These are phyloP conservation scores for Rosa rugosa DNA, from an alignment of 306 rosid genomes.

Conservation along the genomic window DNA sequence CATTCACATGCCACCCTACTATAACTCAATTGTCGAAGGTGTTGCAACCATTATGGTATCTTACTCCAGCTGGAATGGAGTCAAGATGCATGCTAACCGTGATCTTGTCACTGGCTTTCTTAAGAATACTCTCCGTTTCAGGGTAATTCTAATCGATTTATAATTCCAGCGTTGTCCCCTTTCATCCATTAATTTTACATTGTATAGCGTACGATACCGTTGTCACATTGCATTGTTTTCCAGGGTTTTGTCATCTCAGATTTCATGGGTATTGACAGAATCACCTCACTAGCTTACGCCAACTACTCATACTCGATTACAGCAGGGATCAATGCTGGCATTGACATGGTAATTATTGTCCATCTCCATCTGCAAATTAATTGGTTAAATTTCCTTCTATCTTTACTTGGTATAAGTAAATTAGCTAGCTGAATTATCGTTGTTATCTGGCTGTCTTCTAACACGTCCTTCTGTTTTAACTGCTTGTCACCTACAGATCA, in stretches of 20 bases:
- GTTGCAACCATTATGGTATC: slow-evolving; percentile 44
- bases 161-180: neutral
- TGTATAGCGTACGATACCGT: neutral
- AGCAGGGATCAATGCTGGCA: slow-evolving; percentile 37
- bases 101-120: slow-evolving; percentile 36
- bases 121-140: slow-evolving; percentile 39
- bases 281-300: slow-evolving; percentile 33
- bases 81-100: slow-evolving; percentile 38
- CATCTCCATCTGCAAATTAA: neutral
- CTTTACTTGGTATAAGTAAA: too few relatives aligned
- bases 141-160: slow-evolving; percentile 20
- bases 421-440: neutral
- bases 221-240: neutral
- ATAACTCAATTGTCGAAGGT: slow-evolving; percentile 31
- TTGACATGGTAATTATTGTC: slow-evolving; percentile 35
- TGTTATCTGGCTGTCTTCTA: neutral
- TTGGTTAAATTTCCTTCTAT: neutral
- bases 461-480: neutral
- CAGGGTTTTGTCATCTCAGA: slow-evolving; percentile 47
- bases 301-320: slow-evolving; percentile 32
- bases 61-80: slow-evolving; percentile 45
- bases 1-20: slow-evolving; percentile 41
- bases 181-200: neutral
- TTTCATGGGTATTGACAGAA: slow-evolving; percentile 35
- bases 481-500: slow-evolving; percentile 23